Evolutionary conservation across 23 red algal genomes (phyloP), one percentile per base, ranked within the genome.

Genomic region (Agarophyton chilense): DNA sequence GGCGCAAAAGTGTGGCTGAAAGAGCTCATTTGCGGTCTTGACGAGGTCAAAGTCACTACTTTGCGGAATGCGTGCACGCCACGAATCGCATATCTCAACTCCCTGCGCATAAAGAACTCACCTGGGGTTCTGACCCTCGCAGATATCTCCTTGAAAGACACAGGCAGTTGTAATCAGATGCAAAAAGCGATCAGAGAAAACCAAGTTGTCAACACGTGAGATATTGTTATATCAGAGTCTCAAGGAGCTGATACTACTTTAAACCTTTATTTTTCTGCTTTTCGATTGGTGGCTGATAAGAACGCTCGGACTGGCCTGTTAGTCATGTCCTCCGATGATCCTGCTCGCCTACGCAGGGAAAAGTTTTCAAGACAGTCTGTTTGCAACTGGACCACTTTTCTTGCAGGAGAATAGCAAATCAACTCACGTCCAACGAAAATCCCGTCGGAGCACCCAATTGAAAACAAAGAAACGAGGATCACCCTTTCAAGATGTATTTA

Each of bases 241-340:
- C 52, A 44, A 7, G 55, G 52, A 18, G 42, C 8, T 28, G 79
- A 83, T 42, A 14, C 61, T 10, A 35, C 52, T 2, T 35, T 83
- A 21, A 83, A 83, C n/a, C 35, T 50, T 62, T 31, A 19, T 38
- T 25, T 25, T 38, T 58, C 52, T 2, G 55, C 79, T 53, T 47
- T 83, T 54, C 53, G 79, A 45, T 66, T 83, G 79, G 52, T 83
- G 24, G 79, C 79, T 22, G 57, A 83, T 43, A 39, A 60, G 22
- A 33, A 76, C 2, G 47, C 71, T 47, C 29, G 39, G 2, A 21
- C 41, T 9, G 71, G 43, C 10, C 4, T 76, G 47, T 32, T 76
- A 9, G 71, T 76, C 21, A n/a, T 49, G 71, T 76, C 36, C 38
- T 9, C 5, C 2, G 33, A 76, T 49, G 71, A 76, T 2, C 1